phyloP scores from a whole-genome alignment of 1,284 basidiomycete genomes.

The Tylopilus sp. region DNA sequence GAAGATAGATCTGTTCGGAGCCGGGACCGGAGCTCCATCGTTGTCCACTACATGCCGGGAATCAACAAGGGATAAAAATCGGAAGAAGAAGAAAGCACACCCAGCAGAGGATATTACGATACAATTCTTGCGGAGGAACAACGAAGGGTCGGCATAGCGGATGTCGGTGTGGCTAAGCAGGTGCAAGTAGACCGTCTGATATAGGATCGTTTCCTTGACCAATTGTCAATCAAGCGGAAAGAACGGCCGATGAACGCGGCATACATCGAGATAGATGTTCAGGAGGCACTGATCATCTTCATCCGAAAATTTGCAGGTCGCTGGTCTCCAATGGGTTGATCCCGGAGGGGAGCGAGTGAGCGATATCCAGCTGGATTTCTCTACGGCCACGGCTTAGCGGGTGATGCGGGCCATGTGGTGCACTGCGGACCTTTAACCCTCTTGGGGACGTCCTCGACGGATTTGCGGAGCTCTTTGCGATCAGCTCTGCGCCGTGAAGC shows the following conservation, averaged over 20 bases:
- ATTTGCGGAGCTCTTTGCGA: slow-evolving; percentile 48
- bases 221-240: slow-evolving; percentile 9
- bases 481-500: slow-evolving; percentile 50
- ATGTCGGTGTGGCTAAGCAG: slow-evolving; percentile 72
- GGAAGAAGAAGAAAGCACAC: slow-evolving; percentile 36
- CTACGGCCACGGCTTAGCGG: slow-evolving; percentile 25
- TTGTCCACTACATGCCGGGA: slow-evolving; percentile 46
- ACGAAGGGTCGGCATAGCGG: slow-evolving; percentile 61
- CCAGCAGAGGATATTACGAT: slow-evolving; percentile 61
- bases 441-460: slow-evolving; percentile 26
- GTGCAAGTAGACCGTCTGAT: slow-evolving; percentile 69
- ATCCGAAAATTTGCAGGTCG: slow-evolving; percentile 64
- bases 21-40: slow-evolving; percentile 53
- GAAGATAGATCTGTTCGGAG: slow-evolving; percentile 67
- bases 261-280: slow-evolving; percentile 70
- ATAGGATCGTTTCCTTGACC: slow-evolving; percentile 61
- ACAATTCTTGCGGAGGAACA: slow-evolving; percentile 69
- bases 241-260: slow-evolving; percentile 21
- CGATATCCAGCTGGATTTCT: slow-evolving; percentile 70
- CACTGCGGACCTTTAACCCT: slow-evolving; percentile 52
- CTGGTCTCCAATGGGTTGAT: slow-evolving; percentile 64
- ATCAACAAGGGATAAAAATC: slow-evolving; percentile 9
- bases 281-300: slow-evolving; percentile 63
- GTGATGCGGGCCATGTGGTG: neutral
- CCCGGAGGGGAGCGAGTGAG: slow-evolving; percentile 49